phyloP scores from a whole-genome alignment of 2,329 filamentous ascomycete species.

The Penicillium italicum region DNA sequence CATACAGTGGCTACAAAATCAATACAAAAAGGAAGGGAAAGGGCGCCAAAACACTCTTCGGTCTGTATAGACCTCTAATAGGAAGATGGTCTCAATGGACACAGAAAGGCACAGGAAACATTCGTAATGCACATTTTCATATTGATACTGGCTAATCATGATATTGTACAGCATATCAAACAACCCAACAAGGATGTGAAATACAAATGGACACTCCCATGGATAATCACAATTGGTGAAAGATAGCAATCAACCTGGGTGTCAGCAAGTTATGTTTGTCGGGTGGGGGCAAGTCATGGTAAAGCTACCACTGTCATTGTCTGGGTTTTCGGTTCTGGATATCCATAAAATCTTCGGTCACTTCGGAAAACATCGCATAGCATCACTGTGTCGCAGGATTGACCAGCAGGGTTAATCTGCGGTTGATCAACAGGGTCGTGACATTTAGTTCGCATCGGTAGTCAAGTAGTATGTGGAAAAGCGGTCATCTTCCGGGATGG shows the following conservation, averaged over 20 bases:
- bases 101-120: not conserved
- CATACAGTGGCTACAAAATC: not conserved
- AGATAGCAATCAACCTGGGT: not conserved
- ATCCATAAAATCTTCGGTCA: not conserved
- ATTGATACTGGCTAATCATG: conserved; percentile 11
- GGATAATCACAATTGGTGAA: not conserved
- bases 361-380: not conserved
- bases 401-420: not conserved
- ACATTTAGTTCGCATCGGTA: conserved; percentile 22
- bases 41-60: not conserved
- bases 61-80: too few relatives aligned
- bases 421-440: not conserved
- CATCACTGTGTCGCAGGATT: not conserved
- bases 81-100: not conserved
- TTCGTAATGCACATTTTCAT: not conserved
- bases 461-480: conserved; percentile 34
- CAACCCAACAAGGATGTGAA: not conserved
- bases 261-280: not conserved
- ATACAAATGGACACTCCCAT: conserved; percentile 3
- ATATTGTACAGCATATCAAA: conserved; percentile 9
- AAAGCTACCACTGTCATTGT: not conserved
- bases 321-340: not conserved
- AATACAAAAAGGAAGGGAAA: not conserved
- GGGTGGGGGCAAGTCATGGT: not conserved
- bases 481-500: conserved; percentile 34